Base-by-base conservation (phyloP, 805 yeast genomes). In the Citeromyces nyonsensis region DNA sequence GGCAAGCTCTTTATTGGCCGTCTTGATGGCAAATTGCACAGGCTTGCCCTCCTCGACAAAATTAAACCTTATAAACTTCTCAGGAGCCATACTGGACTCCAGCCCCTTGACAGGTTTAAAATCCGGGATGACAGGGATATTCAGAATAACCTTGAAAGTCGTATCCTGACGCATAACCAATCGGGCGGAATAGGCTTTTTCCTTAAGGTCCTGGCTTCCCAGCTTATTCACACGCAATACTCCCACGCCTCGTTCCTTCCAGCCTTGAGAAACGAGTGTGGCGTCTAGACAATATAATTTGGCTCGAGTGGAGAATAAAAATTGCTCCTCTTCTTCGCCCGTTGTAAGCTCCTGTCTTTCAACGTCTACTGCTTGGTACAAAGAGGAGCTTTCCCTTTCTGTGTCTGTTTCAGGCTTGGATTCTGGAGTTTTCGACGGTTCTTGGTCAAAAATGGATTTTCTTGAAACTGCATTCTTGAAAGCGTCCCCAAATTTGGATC, bases 191-290 rank as follows among this genome's bases (percentile, higher is more conserved):
- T 50, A 47, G 6, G 53, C 45, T 9, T 38, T 37, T 29, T 57
- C 54, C 8, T 42, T 39, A 20, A 10, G 26, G 15, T 44, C 38
- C 3, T 61, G 52, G 4, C 38, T 36, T 10, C 36, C 32, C 18
- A 49, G 36, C 33, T 45, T 41, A 52, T 91, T 88, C 15, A 91
- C 66, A 48, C 83, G 94, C n/a, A 91, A 56, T 4, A 71, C 66
- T 2, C 98, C 98, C 28, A 80, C 63, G 15, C 98, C 98, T 46
- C 91, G 71, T 54, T 91, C 98, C 50, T 83, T 91, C 98, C 98
- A 91, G 2, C 95, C 95, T 11, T 66, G 22, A 18, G 22, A 18
- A 18, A 18, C 22, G 22, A 18, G 22, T 18, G 5, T 18, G 7
- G 22, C 22, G 6, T 18, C 7, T 18, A 18, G 7, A 18, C 22